These are phyloP conservation scores for Solanum ossicruentum DNA, from an alignment of 257 asterid genomes.

Conservation along the genomic window DNA sequence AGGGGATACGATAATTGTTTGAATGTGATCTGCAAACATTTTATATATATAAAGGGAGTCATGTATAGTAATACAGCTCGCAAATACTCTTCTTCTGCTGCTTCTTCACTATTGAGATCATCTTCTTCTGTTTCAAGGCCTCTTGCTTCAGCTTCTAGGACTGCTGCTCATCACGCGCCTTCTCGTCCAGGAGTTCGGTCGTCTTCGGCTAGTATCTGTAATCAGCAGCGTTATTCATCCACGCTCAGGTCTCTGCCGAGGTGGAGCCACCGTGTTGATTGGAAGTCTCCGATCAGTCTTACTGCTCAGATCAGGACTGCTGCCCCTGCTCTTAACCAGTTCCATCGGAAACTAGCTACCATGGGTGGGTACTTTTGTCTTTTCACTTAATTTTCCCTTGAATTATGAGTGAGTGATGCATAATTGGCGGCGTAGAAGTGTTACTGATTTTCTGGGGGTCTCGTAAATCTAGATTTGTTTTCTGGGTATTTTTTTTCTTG, in stretches of 20 bases:
- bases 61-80: background rate
- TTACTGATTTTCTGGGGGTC: background rate
- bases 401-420: background rate
- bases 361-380: conserved; percentile 35
- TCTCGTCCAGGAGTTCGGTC: background rate
- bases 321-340: conserved; percentile 25
- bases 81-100: conserved; percentile 25
- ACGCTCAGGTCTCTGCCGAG: conserved; percentile 29
- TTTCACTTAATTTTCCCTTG: background rate
- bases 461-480: background rate
- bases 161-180: background rate
- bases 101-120: conserved; percentile 50
- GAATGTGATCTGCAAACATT: conserved; percentile 4
- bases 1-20: conserved; percentile 9
- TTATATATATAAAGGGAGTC: background rate
- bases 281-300: conserved; percentile 67
- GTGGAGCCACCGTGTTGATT: conserved; percentile 89
- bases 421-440: background rate
- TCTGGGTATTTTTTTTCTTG: conserved; percentile 1
- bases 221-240: conserved; percentile 34
- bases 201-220: background rate
- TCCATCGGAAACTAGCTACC: conserved; percentile 70
- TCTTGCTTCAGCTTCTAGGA: background rate
- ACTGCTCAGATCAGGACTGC: conserved; percentile 68
- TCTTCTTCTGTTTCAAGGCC: conserved; percentile 23